Evolutionary conservation across 2,329 filamentous ascomycete species (phyloP).

Genomic region (Ophiobolus disseminans): DNA sequence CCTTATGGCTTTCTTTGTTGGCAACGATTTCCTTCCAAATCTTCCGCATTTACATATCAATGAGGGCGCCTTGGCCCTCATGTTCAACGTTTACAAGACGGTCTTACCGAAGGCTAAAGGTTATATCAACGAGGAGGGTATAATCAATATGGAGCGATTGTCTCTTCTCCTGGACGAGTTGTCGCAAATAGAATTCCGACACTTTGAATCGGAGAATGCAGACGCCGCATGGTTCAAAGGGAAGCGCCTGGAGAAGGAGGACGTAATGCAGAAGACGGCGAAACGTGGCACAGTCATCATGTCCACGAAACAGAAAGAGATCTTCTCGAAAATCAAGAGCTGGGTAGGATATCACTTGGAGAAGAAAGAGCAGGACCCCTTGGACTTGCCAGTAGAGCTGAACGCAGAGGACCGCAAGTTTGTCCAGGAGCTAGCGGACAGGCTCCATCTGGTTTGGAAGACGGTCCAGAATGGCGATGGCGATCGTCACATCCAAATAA

Average conservation of each 20-base stretch:
- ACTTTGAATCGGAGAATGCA: conserved; percentile 88
- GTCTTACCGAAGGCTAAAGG: conserved; percentile 86
- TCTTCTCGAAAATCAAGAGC: conserved; percentile 82
- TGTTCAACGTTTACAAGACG: conserved; percentile 96
- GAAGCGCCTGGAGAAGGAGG: conserved; percentile 76
- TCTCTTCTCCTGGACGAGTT: conserved; percentile 81
- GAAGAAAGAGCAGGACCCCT: conserved; percentile 53
- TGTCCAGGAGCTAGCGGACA: conserved; percentile 81
- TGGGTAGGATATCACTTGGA: conserved; percentile 75
- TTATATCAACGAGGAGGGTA: conserved; percentile 94
- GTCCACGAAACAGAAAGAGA: conserved; percentile 77
- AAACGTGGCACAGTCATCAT: conserved; percentile 72
- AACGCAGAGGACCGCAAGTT: conserved; percentile 91
- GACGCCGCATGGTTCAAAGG: conserved; percentile 92
- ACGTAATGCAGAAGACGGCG: conserved; percentile 68
- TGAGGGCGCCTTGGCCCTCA: conserved; percentile 92
- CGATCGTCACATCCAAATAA: conserved; percentile 70
- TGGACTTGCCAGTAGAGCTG: conserved; percentile 76
- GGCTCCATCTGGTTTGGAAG: conserved; percentile 70
- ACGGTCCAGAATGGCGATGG: conserved; percentile 69
- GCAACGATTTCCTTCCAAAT: conserved; percentile 98
- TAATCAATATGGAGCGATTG: conserved; percentile 85
- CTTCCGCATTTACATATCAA: conserved; percentile 97
- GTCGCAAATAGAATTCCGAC: conserved; percentile 85
- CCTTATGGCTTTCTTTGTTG: conserved; percentile 98